Evolutionary conservation across 2,329 filamentous ascomycete species (phyloP).

Genomic region (Epichloe elymi): DNA sequence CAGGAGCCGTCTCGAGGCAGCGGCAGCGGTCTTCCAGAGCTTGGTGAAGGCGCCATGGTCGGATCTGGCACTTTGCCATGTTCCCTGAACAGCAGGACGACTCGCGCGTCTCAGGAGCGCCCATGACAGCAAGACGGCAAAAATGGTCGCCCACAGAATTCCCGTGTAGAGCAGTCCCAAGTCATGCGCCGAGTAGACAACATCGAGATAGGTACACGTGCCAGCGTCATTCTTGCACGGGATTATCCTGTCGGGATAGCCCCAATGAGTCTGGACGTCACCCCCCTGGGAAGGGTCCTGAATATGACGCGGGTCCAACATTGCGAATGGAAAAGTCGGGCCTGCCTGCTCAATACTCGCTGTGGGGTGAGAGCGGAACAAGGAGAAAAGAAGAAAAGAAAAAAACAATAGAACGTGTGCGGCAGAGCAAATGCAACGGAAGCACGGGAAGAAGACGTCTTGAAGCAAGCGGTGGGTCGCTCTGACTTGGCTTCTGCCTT

Average conservation of each 20-base stretch:
- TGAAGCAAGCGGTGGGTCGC: background rate
- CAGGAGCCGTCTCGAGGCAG: conserved; percentile 33
- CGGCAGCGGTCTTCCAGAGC: conserved; percentile 21
- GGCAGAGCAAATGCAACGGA: background rate
- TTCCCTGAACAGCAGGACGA: conserved; percentile 11
- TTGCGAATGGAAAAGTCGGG: background rate
- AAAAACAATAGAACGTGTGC: background rate
- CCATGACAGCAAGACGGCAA: conserved; percentile 31
- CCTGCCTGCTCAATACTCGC: too few species aligned
- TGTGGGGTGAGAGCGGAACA: too few species aligned
- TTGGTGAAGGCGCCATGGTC: conserved; percentile 12
- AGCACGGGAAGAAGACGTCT: background rate
- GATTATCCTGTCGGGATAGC: conserved; percentile 30
- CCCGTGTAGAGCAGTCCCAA: conserved; percentile 36
- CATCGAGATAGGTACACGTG: conserved; percentile 37
- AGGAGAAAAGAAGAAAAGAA: background rate
- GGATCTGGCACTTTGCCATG: conserved; percentile 6
- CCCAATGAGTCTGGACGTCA: conserved; percentile 30
- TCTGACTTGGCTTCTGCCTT: background rate
- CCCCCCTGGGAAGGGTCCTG: conserved; percentile 27
- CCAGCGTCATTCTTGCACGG: conserved; percentile 33
- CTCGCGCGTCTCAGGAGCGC: conserved; percentile 16
- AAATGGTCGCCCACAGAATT: conserved; percentile 34
- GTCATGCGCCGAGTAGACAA: conserved; percentile 36
- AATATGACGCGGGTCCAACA: conserved; percentile 22